Evolutionary conservation across 2,329 filamentous ascomycete genomes (phyloP), one percentile per base, ranked within the genome.

Genomic region (Sclerotinia trifoliorum): DNA sequence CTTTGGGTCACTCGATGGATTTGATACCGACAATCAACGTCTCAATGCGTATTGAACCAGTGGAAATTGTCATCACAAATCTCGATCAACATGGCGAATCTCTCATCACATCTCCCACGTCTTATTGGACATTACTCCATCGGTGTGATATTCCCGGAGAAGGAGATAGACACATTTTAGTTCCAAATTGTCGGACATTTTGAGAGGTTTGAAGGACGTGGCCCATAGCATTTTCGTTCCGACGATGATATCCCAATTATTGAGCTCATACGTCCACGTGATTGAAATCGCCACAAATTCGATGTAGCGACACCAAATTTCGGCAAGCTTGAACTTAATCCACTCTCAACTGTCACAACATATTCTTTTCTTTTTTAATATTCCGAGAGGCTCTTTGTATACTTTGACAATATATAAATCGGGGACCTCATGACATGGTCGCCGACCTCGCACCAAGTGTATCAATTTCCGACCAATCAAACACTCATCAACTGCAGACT

Each of bases 401-500:
- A 67, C 57, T n/a, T 44, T 56, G 63, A n/a, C 32, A 51, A 63
- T 49, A 54, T 54, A 51, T 67, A 49, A 55, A 24, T 44, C 65
- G 65, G 65, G 48, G 65, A 67, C 65, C 65, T 55, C 10, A 62
- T 51, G 15, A 54, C 24, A 46, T 61, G 65, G 65, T 67, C 65
- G 65, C 56, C 66, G 70, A 61, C 66, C 65, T 60, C 55, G 58
- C 55, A 35, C 65, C 46, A 65, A n/a, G 32, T 17, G 63, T 52
- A 32, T 61, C 57, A 48, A 55, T 24, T n/a, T 26, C 68, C 56
- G 54, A 58, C 70, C 69, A 69, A 60, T 69, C 52, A 67, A 54
- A 54, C 19, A 56, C 61, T n/a, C 32, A 67, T 29, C 44, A 39
- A 46, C 49, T n/a, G 19, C 42, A 26, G 26, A 62, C 26, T 67